Base-by-base conservation (phyloP, 352 stramenopile species). In the Elongisporangium undulatum region DNA sequence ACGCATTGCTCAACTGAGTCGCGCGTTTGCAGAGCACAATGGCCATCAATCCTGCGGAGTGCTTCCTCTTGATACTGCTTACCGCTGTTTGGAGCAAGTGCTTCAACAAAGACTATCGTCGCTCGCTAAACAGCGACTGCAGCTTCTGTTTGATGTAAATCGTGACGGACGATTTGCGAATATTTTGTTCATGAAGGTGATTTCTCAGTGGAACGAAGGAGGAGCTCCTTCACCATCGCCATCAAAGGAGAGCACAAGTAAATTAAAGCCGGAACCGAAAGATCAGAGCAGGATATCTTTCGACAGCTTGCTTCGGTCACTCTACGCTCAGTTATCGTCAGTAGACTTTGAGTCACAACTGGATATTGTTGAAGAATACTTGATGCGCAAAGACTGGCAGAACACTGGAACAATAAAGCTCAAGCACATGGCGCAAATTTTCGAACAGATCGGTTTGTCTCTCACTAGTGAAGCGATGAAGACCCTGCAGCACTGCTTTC, bases 71-170 rank as follows among this genome's bases (percentile, higher is more conserved):
- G 54, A 70, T 3, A 23, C 41, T 0, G 77, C 85, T 59, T 82
- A 55, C 52, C 55, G 51, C 0, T 61, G 71, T 19, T 51, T 91
- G 22, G 67, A 79, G 49, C 60, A 73, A 51, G 62, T 64, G 7
- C 62, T 82, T 1, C 61, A 67, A 15, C 49, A 58, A 4, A 34
- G 61, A 54, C 29, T 92, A 17, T 55, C 63, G 19, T 15, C 39
- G 21, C 59, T 56, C 26, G 76, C 87, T 2, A 71, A 68, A 21
- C n/a, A 60, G 21, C 76, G 71, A 3, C 68, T 92, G 2, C 63
- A 77, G 34, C 72, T 86, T 59, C 68, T 94, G 52, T 94, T 94
- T 53, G 82, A 92, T 58, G 76, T 92, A 8, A 72, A 75, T 45
- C 71, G 81, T 0, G 63, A 87, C 52, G 72, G 69, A 2, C 63